These are phyloP conservation scores for Flaveria linearis DNA, from an alignment of 129 eudicot genomes.

Conservation along the genomic window DNA sequence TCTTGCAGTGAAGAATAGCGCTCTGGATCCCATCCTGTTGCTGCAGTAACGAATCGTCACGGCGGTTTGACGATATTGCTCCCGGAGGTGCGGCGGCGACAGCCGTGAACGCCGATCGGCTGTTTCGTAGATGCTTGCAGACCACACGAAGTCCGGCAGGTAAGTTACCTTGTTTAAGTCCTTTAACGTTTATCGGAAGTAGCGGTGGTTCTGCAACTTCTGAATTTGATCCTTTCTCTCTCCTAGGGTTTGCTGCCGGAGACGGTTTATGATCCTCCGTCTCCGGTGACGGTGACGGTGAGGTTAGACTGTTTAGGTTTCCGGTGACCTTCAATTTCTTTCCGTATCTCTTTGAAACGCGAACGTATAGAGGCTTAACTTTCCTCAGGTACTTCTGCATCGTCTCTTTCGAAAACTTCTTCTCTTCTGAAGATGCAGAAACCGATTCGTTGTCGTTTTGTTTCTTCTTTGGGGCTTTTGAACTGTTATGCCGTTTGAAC, in stretches of 20 bases:
- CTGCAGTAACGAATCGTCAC: constrained; percentile 79
- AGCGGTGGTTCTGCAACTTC: constrained; percentile 37
- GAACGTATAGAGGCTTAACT: constrained; percentile 82
- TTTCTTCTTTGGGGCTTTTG: constrained; percentile 34
- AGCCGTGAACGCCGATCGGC: constrained; percentile 60
- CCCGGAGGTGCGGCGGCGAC: constrained; percentile 49
- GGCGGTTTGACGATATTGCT: constrained; percentile 40
- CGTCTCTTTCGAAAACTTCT: constrained; percentile 51
- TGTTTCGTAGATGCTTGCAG: constrained; percentile 67
- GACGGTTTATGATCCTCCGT: constrained; percentile 29
- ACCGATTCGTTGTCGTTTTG: constrained; percentile 28
- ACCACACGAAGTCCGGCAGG: constrained; percentile 69
- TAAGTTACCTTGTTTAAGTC: constrained; percentile 53
- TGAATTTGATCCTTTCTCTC: constrained; percentile 11
- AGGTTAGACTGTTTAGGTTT: constrained; percentile 20
- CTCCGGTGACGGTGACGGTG: constrained; percentile 19
- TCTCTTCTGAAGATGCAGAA: constrained; percentile 36
- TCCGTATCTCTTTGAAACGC: constrained; percentile 72
- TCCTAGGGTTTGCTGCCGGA: constrained; percentile 17
- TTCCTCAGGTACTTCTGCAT: constrained; percentile 72
- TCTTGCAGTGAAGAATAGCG: constrained; percentile 90
- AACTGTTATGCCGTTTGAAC: constrained; percentile 56
- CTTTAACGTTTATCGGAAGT: constrained; percentile 33
- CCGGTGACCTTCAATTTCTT: constrained; percentile 64
- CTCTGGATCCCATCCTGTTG: constrained; percentile 93